Evolutionary conservation across 495 filamentous ascomycete genomes (phyloP).

Genomic region (Aspergillus heteromorphus): DNA sequence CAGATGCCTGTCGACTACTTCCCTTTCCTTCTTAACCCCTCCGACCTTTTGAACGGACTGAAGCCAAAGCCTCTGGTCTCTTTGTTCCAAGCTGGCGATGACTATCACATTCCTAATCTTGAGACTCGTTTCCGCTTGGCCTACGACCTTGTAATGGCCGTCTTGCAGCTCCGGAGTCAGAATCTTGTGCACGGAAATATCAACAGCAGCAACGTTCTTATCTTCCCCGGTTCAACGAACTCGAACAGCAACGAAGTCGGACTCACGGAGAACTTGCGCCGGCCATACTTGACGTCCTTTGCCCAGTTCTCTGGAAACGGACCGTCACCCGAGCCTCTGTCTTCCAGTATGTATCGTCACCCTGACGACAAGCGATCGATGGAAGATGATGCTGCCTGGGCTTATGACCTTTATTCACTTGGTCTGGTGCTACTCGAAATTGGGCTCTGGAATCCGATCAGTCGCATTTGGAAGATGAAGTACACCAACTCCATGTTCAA

Average conservation of each 20-base stretch:
- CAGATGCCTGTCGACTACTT: constrained; percentile 63
- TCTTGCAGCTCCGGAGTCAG: constrained; percentile 70
- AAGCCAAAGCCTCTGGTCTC: constrained; percentile 45
- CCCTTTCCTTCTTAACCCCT: constrained; percentile 41
- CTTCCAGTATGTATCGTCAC: constrained; percentile 68
- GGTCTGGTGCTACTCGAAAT: constrained; percentile 81
- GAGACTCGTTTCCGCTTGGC: constrained; percentile 85
- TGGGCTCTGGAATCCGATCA: constrained; percentile 79
- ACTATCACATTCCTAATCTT: constrained; percentile 48
- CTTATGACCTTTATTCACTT: constrained; percentile 79
- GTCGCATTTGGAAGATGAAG: constrained; percentile 60
- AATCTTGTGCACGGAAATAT: constrained; percentile 77
- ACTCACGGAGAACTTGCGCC: constrained; percentile 54
- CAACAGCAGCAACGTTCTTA: constrained; percentile 72
- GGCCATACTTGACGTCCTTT: constrained; percentile 73
- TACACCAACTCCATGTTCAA: constrained; percentile 62
- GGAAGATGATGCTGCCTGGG: constrained; percentile 46
- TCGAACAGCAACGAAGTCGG: constrained; percentile 36
- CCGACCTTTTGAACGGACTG: constrained; percentile 34
- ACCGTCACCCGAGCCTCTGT: constrained; percentile 44
- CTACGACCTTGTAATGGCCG: constrained; percentile 68
- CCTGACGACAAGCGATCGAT: constrained; percentile 63
- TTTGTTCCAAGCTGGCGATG: constrained; percentile 42
- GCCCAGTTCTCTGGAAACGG: constrained; percentile 72
- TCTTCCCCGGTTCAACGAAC: constrained; percentile 53